Evolutionary conservation across 257 asterid genomes (phyloP), one percentile per base, ranked within the genome.

Genomic region (Buddleja alternifolia): DNA sequence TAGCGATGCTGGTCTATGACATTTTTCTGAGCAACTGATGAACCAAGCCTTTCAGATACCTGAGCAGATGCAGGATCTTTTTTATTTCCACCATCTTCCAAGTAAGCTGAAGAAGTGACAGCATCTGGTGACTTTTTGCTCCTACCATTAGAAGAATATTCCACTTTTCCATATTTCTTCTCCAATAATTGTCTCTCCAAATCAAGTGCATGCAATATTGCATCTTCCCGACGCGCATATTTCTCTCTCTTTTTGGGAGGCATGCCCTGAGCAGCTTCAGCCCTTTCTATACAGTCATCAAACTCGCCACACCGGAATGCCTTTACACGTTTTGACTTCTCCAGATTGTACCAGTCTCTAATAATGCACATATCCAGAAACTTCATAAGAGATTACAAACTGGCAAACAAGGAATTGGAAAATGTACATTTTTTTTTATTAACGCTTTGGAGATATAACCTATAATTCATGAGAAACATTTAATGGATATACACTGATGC

Each of bases 301-400:
- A 91, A 94, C 69, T 89, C 97, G 32, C 97, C 99, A 80, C 97
- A 94, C 10, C 99, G 90, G 78, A 94, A 94, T 66, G 95, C 79
- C 85, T 94, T 94, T 24, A 94, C 97, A 21, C 97, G 96, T 79
- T 94, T 94, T 12, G 99, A 94, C 84, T 91, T 94, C 84, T 94
- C 99, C 85, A 94, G 70, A 78, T 94, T 94, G 86, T 94, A 94
- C 99, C 99, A 94, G 79, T 91, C 99, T 85, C 99, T 94, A 80
- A 53, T 23, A 60, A 54, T 48, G 48, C 56, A 64, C 9, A 55
- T 17, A 66, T 56, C 69, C 56, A 81, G 66, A 74, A 58, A 61
- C 37, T 6, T 46, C 78, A 72, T 58, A 69, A 45, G 25, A 21
- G 14, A 73, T 67, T 50, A 15, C 25, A 45, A 56, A 45, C 19